Evolutionary conservation across 164 flowering plant species (phyloP).

Genomic region (Umbellularia californica): DNA sequence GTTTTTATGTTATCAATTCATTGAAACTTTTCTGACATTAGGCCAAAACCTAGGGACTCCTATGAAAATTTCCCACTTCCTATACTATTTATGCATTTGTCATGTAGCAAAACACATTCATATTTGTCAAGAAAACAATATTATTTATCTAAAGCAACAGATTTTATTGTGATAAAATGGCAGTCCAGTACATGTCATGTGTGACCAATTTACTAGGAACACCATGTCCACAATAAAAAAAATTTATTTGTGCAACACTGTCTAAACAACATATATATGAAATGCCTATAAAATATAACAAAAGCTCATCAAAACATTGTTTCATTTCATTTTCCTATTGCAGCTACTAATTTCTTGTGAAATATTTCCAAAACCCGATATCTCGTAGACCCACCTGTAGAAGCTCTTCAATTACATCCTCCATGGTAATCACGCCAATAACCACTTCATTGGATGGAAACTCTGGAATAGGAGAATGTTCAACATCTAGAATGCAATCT

Average conservation of each 20-base stretch:
- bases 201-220: too few relatives aligned
- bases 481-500: conserved; percentile 75
- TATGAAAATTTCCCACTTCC: too few relatives aligned
- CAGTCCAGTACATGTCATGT: too few relatives aligned
- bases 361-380: neutral
- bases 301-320: neutral
- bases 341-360: neutral
- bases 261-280: neutral
- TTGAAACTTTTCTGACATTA: too few relatives aligned
- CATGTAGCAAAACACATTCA: too few relatives aligned
- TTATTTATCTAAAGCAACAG: too few relatives aligned
- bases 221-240: neutral
- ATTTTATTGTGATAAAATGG: too few relatives aligned
- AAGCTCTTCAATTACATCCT: conserved; percentile 98
- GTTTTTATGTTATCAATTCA: too few relatives aligned
- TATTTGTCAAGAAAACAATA: too few relatives aligned
- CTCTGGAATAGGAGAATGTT: conserved; percentile 60
- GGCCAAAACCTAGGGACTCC: too few relatives aligned
- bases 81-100: too few relatives aligned
- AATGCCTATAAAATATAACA: neutral
- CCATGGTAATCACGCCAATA: conserved; percentile 94
- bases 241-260: neutral
- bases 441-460: conserved; percentile 64
- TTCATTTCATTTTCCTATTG: neutral
- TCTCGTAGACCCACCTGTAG: conserved; percentile 57